These are phyloP conservation scores for Mitragyna speciosa DNA, from an alignment of 257 asterid genomes.

Conservation along the genomic window DNA sequence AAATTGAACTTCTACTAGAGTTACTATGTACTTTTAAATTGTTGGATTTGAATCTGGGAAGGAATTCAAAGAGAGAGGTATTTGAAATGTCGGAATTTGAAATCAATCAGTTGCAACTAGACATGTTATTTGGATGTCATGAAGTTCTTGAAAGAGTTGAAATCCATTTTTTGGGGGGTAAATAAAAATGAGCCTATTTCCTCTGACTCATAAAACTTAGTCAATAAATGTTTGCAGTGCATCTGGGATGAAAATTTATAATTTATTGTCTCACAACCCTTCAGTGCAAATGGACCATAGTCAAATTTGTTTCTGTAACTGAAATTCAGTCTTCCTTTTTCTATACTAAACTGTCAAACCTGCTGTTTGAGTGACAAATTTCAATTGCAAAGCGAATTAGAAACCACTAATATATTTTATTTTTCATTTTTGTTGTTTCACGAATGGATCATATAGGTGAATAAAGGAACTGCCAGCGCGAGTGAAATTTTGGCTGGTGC, in stretches of 20 bases:
- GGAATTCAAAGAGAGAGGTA: too few relatives aligned
- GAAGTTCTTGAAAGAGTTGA: neutral
- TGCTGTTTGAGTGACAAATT: neutral
- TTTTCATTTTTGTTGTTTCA: neutral
- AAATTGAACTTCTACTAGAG: neutral
- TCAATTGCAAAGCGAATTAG: neutral
- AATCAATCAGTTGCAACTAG: neutral
- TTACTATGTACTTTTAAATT: too few relatives aligned
- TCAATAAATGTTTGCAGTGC: neutral
- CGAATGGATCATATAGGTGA: conserved; percentile 50
- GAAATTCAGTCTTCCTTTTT: too few relatives aligned
- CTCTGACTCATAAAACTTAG: neutral
- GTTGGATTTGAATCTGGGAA: too few relatives aligned
- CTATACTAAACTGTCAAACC: too few relatives aligned
- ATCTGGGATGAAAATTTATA: neutral
- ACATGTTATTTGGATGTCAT: neutral
- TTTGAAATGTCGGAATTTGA: too few relatives aligned
- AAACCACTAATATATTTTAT: neutral
- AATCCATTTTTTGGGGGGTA: neutral
- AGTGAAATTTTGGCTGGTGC: conserved; percentile 98
- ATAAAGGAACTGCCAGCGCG: conserved; percentile 98
- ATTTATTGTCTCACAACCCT: neutral
- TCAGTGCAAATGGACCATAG: too few relatives aligned
- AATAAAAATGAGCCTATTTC: too few relatives aligned
- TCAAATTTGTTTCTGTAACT: too few relatives aligned